Base-by-base conservation (phyloP, 2,329 filamentous ascomycete species). In the Penicillium sp. region DNA sequence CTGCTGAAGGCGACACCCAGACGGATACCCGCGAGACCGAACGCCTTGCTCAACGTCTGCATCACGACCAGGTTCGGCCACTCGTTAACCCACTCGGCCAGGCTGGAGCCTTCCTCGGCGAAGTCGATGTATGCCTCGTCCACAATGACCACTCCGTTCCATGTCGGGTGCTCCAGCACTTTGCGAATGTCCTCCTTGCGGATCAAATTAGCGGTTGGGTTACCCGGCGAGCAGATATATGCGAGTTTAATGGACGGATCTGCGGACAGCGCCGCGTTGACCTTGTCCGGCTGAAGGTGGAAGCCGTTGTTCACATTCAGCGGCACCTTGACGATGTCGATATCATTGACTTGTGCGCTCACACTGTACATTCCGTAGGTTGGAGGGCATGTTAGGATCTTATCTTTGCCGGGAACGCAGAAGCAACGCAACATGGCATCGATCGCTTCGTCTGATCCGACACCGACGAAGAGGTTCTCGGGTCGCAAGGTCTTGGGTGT, bases 351-450 rank as follows among this genome's bases (percentile, higher is more conserved):
- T 69, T 95, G 88, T 1, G 94, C 94, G 6, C 90, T 95, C 16
- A 99, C 94, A 43, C 85, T 80, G 78, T 99, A 99, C 94, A 99
- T 99, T 75, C 94, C 94, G 72, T 99, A 99, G 0, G 94, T 99
- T 1, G 94, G 94, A 16, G 94, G 94, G 68, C 93, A 97, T 39
- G 90, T 93, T 33, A 99, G 82, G 69, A 99, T 95, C 69, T 89
- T 90, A 75, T 99, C 94, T 60, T 81, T 81, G 42, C 87, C 90
- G 0, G 94, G 94, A 1, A 85, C 78, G 75, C 94, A 99, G 78
- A 99, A 99, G 74, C 89, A 94, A 48, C 94, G 87, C 54, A 99
- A 82, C 38, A 99, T 82, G 6, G 90, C 90, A 74, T 99, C 94
- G 69, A 99, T 96, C 58, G 90, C 93, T 80, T 99, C 94, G 72